Conservation (phyloP, 2,329 filamentous ascomycete genomes). For the Botrytis elliptica region DNA sequence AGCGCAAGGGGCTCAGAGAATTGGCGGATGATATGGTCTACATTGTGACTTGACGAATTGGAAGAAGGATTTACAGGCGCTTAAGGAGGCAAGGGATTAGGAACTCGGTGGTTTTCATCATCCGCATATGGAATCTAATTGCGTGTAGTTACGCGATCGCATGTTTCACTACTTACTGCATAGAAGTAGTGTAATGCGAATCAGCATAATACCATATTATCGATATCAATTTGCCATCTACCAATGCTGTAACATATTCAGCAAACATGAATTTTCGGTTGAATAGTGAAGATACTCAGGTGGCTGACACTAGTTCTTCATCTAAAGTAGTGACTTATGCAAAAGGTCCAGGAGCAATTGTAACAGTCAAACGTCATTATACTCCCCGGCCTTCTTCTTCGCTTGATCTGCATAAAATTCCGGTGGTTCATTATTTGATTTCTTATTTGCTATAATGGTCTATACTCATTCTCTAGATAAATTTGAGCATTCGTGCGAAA, state of each 20-base stretch:
- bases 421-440: too few relatives aligned
- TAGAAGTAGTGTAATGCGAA: not conserved
- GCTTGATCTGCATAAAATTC: not conserved
- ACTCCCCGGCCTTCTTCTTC: not conserved
- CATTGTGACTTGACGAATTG: not conserved
- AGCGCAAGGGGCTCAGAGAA: not conserved
- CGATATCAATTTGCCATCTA: not conserved
- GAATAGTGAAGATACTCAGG: not conserved
- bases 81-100: not conserved
- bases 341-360: not conserved
- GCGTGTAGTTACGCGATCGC: not conserved
- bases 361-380: not conserved
- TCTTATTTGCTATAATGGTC: constrained; percentile 25
- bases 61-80: not conserved
- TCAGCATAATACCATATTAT: not conserved
- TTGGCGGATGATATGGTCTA: not conserved
- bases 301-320: too few relatives aligned
- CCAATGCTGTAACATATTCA: too few relatives aligned
- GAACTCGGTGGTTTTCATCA: not conserved
- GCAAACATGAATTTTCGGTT: not conserved
- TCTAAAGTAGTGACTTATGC: not conserved
- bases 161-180: not conserved
- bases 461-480: constrained; percentile 63
- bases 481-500: constrained; percentile 40
- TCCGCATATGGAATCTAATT: not conserved